A percentile compares a stretch with the other conserved stretches of the same genome.
phyloP scores from a whole-genome alignment of 1,139 yeast species.

The Candida labiduridarum region DNA sequence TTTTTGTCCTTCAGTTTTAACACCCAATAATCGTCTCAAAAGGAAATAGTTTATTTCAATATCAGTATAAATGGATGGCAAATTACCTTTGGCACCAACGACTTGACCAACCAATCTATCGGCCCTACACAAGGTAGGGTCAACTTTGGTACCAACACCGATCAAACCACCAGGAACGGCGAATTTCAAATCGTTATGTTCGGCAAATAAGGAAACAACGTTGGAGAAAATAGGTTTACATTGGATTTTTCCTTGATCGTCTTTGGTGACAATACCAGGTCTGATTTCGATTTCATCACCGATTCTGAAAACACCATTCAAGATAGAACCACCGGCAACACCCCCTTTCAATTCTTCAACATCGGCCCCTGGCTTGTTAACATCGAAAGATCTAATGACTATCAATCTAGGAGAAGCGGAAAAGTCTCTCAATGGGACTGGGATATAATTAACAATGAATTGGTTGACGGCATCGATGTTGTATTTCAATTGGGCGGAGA shows the following conservation, averaged over 20 bases:
- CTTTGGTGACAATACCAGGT: constrained; percentile 98
- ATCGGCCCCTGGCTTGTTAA: constrained; percentile 98
- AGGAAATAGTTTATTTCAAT: constrained; percentile 96
- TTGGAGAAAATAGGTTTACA: constrained; percentile 95
- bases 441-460: constrained; percentile 92
- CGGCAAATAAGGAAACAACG: constrained; percentile 93
- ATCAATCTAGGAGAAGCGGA: constrained; percentile 91
- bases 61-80: constrained; percentile 95
- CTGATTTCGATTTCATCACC: constrained; percentile 99
- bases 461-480: constrained; percentile 98
- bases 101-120: constrained; percentile 99
- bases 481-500: constrained; percentile 97
- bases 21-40: constrained; percentile 96
- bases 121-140: constrained; percentile 98
- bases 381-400: constrained; percentile 98
- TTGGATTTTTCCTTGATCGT: constrained; percentile 88
- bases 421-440: constrained; percentile 95
- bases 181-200: constrained; percentile 94
- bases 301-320: constrained; percentile 93
- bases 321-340: constrained; percentile 99
- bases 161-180: constrained; percentile 99
- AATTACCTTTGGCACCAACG: constrained; percentile 93
- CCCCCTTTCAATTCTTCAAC: constrained; percentile 98
- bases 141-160: constrained; percentile 99
- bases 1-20: constrained; percentile 96